Percentiles rank a stretch among this genome's conserved stretches.
Conservation (phyloP, 495 filamentous ascomycete genomes). For the Venustampulla echinocandica region DNA sequence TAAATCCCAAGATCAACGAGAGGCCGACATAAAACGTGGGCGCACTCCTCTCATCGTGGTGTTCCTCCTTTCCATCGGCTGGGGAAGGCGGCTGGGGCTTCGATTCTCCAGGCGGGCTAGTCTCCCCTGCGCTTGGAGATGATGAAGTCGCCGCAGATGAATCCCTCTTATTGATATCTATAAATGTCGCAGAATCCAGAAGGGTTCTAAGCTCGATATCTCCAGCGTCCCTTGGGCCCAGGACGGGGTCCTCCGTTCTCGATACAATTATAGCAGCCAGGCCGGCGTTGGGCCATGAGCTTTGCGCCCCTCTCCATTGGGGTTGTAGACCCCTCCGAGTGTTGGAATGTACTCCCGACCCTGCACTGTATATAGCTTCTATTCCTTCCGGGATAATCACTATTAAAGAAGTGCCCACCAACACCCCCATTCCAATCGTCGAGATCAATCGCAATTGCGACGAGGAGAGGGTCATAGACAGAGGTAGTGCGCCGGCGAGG, state of each 20-base stretch:
- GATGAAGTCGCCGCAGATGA: constrained; percentile 7
- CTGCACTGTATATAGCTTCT: constrained; percentile 66
- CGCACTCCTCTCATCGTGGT: constrained; percentile 31
- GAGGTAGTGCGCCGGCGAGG: constrained; percentile 82
- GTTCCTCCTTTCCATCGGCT: constrained; percentile 16
- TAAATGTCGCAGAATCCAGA: background rate
- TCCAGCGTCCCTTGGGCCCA: background rate
- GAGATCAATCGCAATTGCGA: constrained; percentile 84
- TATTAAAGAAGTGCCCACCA: constrained; percentile 90
- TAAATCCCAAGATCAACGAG: constrained; percentile 79
- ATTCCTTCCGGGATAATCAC: constrained; percentile 97
- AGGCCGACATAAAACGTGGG: constrained; percentile 65
- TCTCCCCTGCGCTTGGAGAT: constrained; percentile 13
- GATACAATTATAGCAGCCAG: background rate
- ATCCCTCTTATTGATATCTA: background rate
- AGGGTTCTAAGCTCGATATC: background rate
- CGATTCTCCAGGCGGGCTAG: constrained; percentile 8
- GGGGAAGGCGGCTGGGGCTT: constrained; percentile 17
- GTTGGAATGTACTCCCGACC: constrained; percentile 13
- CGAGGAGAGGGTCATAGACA: constrained; percentile 82
- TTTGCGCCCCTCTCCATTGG: background rate
- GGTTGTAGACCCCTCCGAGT: constrained; percentile 5
- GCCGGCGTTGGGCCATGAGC: constrained; percentile 1
- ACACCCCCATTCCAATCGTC: constrained; percentile 84
- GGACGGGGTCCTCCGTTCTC: background rate